Conservation (phyloP, 2,329 filamentous ascomycete genomes). For the Cercospora janseana region DNA sequence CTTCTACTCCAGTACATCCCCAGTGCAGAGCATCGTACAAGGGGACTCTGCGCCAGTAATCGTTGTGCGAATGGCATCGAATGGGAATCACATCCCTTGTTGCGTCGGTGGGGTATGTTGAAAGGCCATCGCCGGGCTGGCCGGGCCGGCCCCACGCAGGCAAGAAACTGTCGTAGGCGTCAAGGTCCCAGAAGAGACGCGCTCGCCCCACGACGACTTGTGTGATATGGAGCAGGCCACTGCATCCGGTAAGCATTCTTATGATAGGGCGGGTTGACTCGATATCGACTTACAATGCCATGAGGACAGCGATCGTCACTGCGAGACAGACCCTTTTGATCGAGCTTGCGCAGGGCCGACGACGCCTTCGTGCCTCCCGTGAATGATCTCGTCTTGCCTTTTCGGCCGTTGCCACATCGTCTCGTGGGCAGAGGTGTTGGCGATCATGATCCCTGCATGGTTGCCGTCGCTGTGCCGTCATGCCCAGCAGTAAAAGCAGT, state of each 20-base stretch:
- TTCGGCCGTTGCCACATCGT: conserved; percentile 18
- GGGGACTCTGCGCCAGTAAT: conserved; percentile 65
- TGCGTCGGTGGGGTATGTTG: conserved; percentile 41
- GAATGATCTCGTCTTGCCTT: conserved; percentile 10
- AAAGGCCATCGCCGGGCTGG: conserved; percentile 38
- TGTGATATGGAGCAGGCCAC: conserved; percentile 44
- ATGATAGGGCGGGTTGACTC: background rate
- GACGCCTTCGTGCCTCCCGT: conserved; percentile 18
- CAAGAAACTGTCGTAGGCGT: conserved; percentile 33
- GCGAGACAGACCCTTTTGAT: conserved; percentile 16
- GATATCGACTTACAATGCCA: conserved; percentile 23
- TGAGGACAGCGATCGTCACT: conserved; percentile 18
- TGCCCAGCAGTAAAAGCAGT: conserved; percentile 9
- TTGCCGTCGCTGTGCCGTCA: conserved; percentile 10
- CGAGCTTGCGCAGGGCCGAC: conserved; percentile 14
- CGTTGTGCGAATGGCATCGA: conserved; percentile 66
- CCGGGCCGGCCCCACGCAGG: conserved; percentile 45
- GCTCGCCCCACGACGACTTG: conserved; percentile 42
- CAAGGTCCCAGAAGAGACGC: conserved; percentile 40
- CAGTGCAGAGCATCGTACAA: conserved; percentile 59
- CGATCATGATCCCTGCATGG: conserved; percentile 10
- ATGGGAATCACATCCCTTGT: conserved; percentile 52
- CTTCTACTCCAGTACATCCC: conserved; percentile 65
- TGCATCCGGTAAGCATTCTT: conserved; percentile 26
- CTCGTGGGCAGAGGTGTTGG: conserved; percentile 14